phyloP scores from a whole-genome alignment of 108 stramenopile genomes.

The Conticribra weissflogii region DNA sequence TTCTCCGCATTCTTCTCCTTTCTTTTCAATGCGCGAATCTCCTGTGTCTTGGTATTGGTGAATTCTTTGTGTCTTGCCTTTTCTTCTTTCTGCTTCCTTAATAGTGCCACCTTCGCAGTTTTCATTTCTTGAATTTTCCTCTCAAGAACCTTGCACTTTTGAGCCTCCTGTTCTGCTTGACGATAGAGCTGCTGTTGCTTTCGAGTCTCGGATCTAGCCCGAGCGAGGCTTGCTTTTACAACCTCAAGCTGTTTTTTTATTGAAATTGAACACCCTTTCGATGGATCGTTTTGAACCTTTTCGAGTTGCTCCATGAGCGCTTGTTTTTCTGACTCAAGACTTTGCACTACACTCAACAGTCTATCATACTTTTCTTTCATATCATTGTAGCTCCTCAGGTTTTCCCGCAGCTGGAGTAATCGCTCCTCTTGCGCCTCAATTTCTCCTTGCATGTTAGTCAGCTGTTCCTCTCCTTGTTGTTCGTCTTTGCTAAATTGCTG shows the following conservation, averaged over 20 bases:
- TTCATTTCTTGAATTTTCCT: constrained; percentile 76
- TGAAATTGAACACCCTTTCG: constrained; percentile 61
- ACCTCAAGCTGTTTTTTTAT: constrained; percentile 77
- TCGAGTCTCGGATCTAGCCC: constrained; percentile 68
- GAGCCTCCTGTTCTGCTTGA: constrained; percentile 70
- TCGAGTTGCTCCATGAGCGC: constrained; percentile 68
- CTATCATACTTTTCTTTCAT: constrained; percentile 80
- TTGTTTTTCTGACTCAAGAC: constrained; percentile 73
- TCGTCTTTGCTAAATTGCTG: constrained; percentile 56
- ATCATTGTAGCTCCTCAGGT: constrained; percentile 68
- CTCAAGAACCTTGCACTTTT: constrained; percentile 71
- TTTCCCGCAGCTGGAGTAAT: constrained; percentile 69
- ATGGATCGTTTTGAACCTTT: constrained; percentile 62
- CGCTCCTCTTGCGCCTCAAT: constrained; percentile 71
- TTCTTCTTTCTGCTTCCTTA: constrained; percentile 81
- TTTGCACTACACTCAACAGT: constrained; percentile 70
- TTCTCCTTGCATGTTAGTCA: constrained; percentile 71
- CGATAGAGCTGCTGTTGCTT: constrained; percentile 75
- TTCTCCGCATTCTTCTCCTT: constrained; percentile 62
- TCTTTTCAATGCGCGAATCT: constrained; percentile 64
- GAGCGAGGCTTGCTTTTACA: constrained; percentile 64
- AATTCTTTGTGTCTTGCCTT: constrained; percentile 59
- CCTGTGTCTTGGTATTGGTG: constrained; percentile 70
- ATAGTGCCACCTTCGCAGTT: constrained; percentile 56
- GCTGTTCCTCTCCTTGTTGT: constrained; percentile 53